Evolutionary conservation across 371 early-diverging fungal species (phyloP), one percentile per base, ranked within the genome.

Genomic region (Synchytrium microbalum): DNA sequence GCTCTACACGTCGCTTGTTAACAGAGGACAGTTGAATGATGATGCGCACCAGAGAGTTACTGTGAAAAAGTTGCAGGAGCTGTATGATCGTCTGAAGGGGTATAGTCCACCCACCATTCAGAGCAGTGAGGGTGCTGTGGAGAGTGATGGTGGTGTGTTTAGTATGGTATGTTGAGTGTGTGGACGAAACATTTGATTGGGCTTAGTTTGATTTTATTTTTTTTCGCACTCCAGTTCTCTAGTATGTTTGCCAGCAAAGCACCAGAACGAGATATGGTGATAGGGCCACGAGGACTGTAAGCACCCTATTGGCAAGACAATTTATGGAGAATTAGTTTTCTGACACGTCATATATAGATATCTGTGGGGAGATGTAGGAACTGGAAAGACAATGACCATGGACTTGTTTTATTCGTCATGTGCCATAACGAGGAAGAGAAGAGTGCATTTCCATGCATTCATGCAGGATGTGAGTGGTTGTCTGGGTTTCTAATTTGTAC

Each of bases 381-480:
- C 79, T 5, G 98, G 98, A 24, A 97, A 97, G 66, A 95, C 96
- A 0, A 92, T 93, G 84, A 80, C 91, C n/a, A 97, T 97, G 98
- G 94, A 97, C 74, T 72, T 97, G 57, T 92, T 95, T 64, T 95
- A 87, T 73, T 79, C 89, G 67, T 79, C 89, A 0, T 65, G 91
- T 8, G 75, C 83, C 1, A 80, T 82, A n/a, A 38, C 73, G 2
- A 77, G 87, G 27, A 94, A 95, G 72, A 79, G 88, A 28, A 84
- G 96, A 1, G 87, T 95, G 8, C 96, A 97, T 69, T 96, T 93
- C 69, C 93, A 97, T 70, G 90, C 90, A 8, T 96, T 95, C 67
- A 95, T 97, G 96, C 78, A 88, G 19, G 93, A 92, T 59, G 82
- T n/a, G n/a, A n/a, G n/a, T n/a, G n/a, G n/a, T n/a, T 95, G 0